Conservation (phyloP, 257 asterid species). For the Gardenia jasminoides region DNA sequence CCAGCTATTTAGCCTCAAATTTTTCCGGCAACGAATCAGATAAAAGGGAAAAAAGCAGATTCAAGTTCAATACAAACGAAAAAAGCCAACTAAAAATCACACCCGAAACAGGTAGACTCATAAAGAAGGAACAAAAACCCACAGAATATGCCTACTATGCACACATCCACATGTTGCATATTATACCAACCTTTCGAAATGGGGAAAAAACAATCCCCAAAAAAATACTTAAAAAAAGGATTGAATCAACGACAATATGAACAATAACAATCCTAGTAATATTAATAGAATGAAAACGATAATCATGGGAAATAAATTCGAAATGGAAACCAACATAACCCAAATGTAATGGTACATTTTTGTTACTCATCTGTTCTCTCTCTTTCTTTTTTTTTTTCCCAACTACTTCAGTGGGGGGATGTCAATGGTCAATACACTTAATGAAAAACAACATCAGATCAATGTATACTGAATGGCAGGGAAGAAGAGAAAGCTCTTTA, state of each 20-base stretch:
- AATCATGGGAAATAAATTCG: constrained; percentile 37
- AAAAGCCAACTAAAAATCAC: constrained; percentile 24
- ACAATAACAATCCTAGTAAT: neutral
- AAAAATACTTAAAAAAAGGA: neutral
- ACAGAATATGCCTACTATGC: constrained; percentile 28
- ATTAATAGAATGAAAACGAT: constrained; percentile 17
- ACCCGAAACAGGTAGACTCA: constrained; percentile 28
- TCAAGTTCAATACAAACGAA: constrained; percentile 21
- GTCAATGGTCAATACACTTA: neutral
- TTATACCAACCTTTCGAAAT: constrained; percentile 11
- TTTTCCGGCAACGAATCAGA: constrained; percentile 36
- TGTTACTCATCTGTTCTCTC: constrained; percentile 8
- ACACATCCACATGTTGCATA: constrained; percentile 27
- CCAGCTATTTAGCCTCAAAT: constrained; percentile 18
- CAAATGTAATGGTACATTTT: neutral
- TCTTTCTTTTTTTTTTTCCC: neutral
- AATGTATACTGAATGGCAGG: constrained; percentile 10
- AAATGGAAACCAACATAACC: constrained; percentile 18
- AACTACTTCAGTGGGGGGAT: constrained; percentile 5
- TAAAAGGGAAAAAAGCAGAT: constrained; percentile 31
- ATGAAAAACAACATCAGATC: constrained; percentile 5
- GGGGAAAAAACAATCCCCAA: too few species aligned
- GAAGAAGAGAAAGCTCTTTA: neutral
- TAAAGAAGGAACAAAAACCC: constrained; percentile 17
- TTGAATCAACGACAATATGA: neutral